Conservation (phyloP, 140 eudicot genomes). For the Ambrosia hybrid region DNA sequence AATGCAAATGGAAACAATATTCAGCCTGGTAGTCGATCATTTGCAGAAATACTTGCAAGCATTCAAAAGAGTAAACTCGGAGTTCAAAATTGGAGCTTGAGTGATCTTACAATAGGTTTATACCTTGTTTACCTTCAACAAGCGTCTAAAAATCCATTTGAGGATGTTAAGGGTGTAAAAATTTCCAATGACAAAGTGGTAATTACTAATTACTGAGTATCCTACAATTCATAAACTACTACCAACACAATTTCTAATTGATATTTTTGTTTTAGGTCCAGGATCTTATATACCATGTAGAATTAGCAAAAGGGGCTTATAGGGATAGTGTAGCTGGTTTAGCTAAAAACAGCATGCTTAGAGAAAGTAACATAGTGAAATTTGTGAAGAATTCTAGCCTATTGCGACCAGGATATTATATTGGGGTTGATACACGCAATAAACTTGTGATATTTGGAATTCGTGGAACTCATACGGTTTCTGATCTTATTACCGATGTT, state of each 20-base stretch:
- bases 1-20: slow-evolving; percentile 44
- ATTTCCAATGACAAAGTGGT: slow-evolving; percentile 72
- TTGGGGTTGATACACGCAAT: slow-evolving; percentile 74
- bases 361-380: slow-evolving; percentile 80
- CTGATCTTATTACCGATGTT: slow-evolving; percentile 84
- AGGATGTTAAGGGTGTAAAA: slow-evolving; percentile 79
- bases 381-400: slow-evolving; percentile 73
- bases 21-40: slow-evolving; percentile 68
- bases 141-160: slow-evolving; percentile 66
- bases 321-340: slow-evolving; percentile 65
- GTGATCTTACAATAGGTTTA: slow-evolving; percentile 94
- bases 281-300: slow-evolving; percentile 87
- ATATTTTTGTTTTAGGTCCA: slow-evolving; percentile 49
- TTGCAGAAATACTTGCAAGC: slow-evolving; percentile 78
- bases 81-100: slow-evolving; percentile 87
- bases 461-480: slow-evolving; percentile 92
- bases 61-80: slow-evolving; percentile 89
- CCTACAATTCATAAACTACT: background rate
- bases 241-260: background rate
- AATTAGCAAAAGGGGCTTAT: slow-evolving; percentile 85
- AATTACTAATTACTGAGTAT: slow-evolving; percentile 5
- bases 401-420: slow-evolving; percentile 87
- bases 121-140: slow-evolving; percentile 90
- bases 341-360: slow-evolving; percentile 82
- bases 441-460: slow-evolving; percentile 87